Evolutionary conservation across 352 stramenopile genomes (phyloP).

Genomic region (Plasmopara viticola): DNA sequence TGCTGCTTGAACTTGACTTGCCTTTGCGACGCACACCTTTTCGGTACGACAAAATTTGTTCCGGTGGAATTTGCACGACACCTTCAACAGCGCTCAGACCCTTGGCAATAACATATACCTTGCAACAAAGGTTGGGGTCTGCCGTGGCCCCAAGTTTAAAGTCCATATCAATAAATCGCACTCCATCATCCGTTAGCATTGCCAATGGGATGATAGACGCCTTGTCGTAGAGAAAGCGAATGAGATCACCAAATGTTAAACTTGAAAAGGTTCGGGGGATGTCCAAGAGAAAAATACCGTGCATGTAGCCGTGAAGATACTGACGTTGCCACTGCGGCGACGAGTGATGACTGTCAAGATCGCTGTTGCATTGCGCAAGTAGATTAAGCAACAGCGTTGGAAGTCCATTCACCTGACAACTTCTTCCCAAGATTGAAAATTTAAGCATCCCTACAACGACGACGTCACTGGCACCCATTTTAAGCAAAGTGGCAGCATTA

Average conservation of each 20-base stretch:
- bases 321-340: constrained; percentile 56
- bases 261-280: constrained; percentile 75
- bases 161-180: constrained; percentile 67
- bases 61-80: constrained; percentile 53
- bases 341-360: constrained; percentile 47
- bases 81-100: constrained; percentile 44
- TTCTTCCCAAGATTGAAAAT: constrained; percentile 61
- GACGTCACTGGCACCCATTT: constrained; percentile 71
- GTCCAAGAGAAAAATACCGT: constrained; percentile 69
- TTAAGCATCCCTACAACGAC: constrained; percentile 66
- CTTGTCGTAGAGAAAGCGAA: constrained; percentile 76
- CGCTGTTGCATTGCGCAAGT: constrained; percentile 44
- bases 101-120: constrained; percentile 70
- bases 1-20: constrained; percentile 30
- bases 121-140: constrained; percentile 74
- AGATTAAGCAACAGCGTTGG: constrained; percentile 66
- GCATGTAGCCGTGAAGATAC: constrained; percentile 64
- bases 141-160: constrained; percentile 72
- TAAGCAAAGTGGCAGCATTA: constrained; percentile 58
- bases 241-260: constrained; percentile 72
- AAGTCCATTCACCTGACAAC: constrained; percentile 57
- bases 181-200: constrained; percentile 56
- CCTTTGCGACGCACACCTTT: constrained; percentile 63
- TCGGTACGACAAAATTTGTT: constrained; percentile 71
- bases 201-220: constrained; percentile 54